These are phyloP conservation scores for Aspergillus tamarii DNA, from an alignment of 2,329 filamentous ascomycete species.

Conservation along the genomic window DNA sequence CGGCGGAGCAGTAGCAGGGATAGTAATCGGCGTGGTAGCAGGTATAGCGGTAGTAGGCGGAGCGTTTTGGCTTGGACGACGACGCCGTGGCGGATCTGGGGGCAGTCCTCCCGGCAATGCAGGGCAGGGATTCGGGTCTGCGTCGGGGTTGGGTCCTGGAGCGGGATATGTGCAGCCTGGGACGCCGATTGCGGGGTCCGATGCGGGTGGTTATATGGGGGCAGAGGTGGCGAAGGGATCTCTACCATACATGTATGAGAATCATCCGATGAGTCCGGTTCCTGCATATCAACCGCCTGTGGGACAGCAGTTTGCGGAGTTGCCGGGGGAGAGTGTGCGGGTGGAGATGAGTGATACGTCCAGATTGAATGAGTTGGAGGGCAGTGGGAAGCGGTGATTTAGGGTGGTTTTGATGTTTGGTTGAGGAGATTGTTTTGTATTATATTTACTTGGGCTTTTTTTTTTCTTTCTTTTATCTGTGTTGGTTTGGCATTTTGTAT, in stretches of 20 bases:
- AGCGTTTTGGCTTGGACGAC: slow-evolving; percentile 14
- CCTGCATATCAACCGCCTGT: not conserved
- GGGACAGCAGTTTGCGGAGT: slow-evolving; percentile 9
- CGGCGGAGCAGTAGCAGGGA: slow-evolving; percentile 14
- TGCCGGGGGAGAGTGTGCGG: slow-evolving; percentile 9
- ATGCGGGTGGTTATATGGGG: not conserved
- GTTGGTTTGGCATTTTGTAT: not conserved
- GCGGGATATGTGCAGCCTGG: not conserved
- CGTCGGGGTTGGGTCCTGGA: not conserved
- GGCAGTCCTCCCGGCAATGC: not conserved
- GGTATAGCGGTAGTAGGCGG: slow-evolving; percentile 9
- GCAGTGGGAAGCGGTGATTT: slow-evolving; percentile 4
- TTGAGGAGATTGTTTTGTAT: too few relatives aligned
- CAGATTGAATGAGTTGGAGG: slow-evolving; percentile 17
- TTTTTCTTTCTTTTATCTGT: too few relatives aligned
- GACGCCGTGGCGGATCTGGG: not conserved
- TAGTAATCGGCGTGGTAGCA: slow-evolving; percentile 13
- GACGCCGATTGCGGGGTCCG: not conserved
- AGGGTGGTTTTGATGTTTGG: too few relatives aligned
- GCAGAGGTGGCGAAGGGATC: not conserved
- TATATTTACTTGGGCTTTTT: not conserved
- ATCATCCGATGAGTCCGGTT: not conserved
- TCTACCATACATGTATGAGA: not conserved
- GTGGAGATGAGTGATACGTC: slow-evolving; percentile 19
- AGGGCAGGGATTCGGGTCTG: slow-evolving; percentile 1